Evolutionary conservation across 331 rosid genomes (phyloP).

Genomic region (Phaseolus coccineus): DNA sequence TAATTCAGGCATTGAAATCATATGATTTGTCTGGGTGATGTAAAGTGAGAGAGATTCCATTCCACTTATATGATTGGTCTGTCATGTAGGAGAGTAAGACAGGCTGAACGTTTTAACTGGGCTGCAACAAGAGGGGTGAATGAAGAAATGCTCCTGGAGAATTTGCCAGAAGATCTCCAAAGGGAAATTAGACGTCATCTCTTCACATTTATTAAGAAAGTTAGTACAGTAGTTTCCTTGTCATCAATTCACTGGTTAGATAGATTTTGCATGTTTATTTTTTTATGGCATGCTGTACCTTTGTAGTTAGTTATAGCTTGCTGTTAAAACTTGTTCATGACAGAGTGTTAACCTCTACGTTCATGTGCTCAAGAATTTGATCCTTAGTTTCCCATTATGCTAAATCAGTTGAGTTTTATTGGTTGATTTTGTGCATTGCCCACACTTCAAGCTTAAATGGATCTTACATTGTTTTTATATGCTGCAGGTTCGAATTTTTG

Average conservation of each 20-base stretch:
- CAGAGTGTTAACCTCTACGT: background rate
- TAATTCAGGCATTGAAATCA: background rate
- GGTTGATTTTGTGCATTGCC: background rate
- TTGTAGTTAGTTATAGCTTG: background rate
- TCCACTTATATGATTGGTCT: slow-evolving; percentile 20
- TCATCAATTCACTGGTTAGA: slow-evolving; percentile 8
- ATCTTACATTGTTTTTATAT: background rate
- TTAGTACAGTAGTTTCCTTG: slow-evolving; percentile 45
- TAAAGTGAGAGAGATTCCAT: background rate
- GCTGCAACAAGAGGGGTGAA: slow-evolving; percentile 97
- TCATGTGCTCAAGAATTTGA: slow-evolving; percentile 2
- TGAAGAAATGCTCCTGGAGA: slow-evolving; percentile 80
- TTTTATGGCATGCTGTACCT: background rate
- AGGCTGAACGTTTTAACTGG: slow-evolving; percentile 85
- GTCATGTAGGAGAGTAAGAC: slow-evolving; percentile 71
- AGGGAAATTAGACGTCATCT: slow-evolving; percentile 86
- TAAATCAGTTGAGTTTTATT: background rate
- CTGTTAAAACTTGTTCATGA: background rate
- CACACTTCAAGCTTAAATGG: background rate
- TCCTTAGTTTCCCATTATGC: background rate
- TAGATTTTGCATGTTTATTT: background rate
- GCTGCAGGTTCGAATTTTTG: slow-evolving; percentile 77
- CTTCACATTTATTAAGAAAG: slow-evolving; percentile 75
- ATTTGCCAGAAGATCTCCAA: slow-evolving; percentile 88
- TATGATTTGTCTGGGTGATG: background rate